Base-by-base conservation (phyloP, 2,329 filamentous ascomycete species). In the Pyricularia sp. region DNA sequence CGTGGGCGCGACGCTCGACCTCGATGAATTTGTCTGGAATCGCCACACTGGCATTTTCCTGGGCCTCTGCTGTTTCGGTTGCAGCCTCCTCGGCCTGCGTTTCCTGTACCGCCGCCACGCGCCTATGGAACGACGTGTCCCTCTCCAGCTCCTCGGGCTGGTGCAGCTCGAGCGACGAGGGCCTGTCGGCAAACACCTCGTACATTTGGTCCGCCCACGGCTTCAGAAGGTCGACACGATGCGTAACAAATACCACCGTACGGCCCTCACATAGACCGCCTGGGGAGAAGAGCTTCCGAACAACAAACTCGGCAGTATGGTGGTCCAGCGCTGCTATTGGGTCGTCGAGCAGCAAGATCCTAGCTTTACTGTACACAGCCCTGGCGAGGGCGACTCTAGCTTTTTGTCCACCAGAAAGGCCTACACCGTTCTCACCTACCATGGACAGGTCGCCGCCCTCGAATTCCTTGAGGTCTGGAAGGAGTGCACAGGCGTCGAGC, bases 231-330 rank as follows among this genome's bases (percentile, higher is more conserved):
- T 93, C 88, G n/a, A 93, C 87, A 49, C 87, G 82, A 72, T 92
- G 89, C 0, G 91, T 92, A 62, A 93, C 90, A 57, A 92, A 84
- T n/a, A 94, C 83, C 0, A 90, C 87, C 0, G 88, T 90, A 6
- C 90, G 82, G 0, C 83, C 82, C 24, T 82, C 80, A 67, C 71
- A 73, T n/a, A 76, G 67, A 3, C 68, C 68, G 9, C 72, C 72
- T 1, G 72, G 69, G 0, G 67, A 64, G 63, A 91, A 79, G 68
- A 77, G 82, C 74, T 78, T 84, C 67, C 76, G 83, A 81, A 96
- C 70, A 73, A 78, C 90, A 69, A 71, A 82, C 73, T 75, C 83
- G 0, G 84, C 84, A 0, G 85, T 88, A 31, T 84, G 79, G 64
- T 87, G 84, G 60, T 88, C 85, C 9, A 88, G 72, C 0, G 85